These are phyloP conservation scores for Cladophialophora chaetospira DNA, from an alignment of 2,329 filamentous ascomycete species.

Conservation along the genomic window DNA sequence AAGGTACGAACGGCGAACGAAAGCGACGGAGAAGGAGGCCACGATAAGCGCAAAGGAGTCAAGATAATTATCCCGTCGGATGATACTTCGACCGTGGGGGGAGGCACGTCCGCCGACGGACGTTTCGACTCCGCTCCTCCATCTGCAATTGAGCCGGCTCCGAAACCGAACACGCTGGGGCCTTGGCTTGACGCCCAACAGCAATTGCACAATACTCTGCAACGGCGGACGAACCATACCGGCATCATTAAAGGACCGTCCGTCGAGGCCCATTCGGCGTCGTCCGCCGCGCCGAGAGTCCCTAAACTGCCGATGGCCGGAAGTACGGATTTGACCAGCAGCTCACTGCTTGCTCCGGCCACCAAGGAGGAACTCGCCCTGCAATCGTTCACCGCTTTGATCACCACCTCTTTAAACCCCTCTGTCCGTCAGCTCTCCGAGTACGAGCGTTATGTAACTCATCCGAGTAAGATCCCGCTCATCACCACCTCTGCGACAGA, in stretches of 20 bases:
- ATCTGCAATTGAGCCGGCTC: conserved; percentile 27
- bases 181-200: conserved; percentile 38
- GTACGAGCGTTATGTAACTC: conserved; percentile 84
- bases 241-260: conserved; percentile 61
- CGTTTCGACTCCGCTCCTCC: conserved; percentile 36
- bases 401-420: conserved; percentile 82
- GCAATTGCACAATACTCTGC: conserved; percentile 36
- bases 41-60: conserved; percentile 61
- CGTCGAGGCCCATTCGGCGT: conserved; percentile 34
- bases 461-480: conserved; percentile 85
- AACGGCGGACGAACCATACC: conserved; percentile 36
- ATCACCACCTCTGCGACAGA: conserved; percentile 46
- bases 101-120: conserved; percentile 25
- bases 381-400: conserved; percentile 64
- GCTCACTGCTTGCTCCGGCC: conserved; percentile 59
- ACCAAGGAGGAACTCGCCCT: conserved; percentile 87
- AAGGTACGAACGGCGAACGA: conserved; percentile 66
- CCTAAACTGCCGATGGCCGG: conserved; percentile 30
- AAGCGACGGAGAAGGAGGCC: conserved; percentile 59
- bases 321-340: conserved; percentile 48
- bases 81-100: conserved; percentile 34
- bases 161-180: conserved; percentile 36
- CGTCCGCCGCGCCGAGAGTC: conserved; percentile 25
- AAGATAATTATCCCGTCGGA: conserved; percentile 66
- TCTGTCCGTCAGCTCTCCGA: conserved; percentile 79